These are phyloP conservation scores for Penicillium tannophilum DNA, from an alignment of 495 filamentous ascomycete genomes.

Conservation along the genomic window DNA sequence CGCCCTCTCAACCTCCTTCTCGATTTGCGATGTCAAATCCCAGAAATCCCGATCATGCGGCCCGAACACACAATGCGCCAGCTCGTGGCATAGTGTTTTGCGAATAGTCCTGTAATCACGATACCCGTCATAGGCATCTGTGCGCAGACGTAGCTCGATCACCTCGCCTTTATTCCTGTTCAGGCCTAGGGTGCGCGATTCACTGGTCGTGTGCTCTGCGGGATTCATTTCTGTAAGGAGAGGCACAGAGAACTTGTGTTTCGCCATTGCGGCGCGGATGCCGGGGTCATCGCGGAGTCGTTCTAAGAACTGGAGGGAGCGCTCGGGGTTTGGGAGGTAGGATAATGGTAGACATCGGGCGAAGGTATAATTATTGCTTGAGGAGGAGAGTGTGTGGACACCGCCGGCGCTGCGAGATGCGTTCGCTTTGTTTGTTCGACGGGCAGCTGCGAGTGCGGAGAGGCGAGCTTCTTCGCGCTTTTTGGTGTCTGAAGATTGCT, in stretches of 20 bases:
- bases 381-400: slow-evolving; percentile 43
- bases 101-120: slow-evolving; percentile 87
- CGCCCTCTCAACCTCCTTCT: slow-evolving; percentile 76
- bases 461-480: slow-evolving; percentile 39
- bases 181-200: slow-evolving; percentile 79
- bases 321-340: slow-evolving; percentile 74
- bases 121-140: slow-evolving; percentile 93
- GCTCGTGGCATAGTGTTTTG: slow-evolving; percentile 91
- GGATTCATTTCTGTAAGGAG: slow-evolving; percentile 96
- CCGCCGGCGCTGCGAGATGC: slow-evolving; percentile 39
- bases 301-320: slow-evolving; percentile 70
- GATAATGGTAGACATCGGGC: slow-evolving; percentile 71
- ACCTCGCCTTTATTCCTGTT: slow-evolving; percentile 89
- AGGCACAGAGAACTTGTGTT: slow-evolving; percentile 83
- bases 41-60: slow-evolving; percentile 88
- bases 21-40: slow-evolving; percentile 81
- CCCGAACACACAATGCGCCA: slow-evolving; percentile 86
- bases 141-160: slow-evolving; percentile 87
- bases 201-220: slow-evolving; percentile 73
- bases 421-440: slow-evolving; percentile 28
- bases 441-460: slow-evolving; percentile 16
- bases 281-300: slow-evolving; percentile 81
- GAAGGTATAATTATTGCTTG: slow-evolving; percentile 75
- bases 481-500: slow-evolving; percentile 40
- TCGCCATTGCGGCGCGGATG: slow-evolving; percentile 77